Percentiles rank a stretch among this genome's conserved stretches.
Conservation (phyloP, 345 rosid genomes). For the Citrus reticulata region DNA sequence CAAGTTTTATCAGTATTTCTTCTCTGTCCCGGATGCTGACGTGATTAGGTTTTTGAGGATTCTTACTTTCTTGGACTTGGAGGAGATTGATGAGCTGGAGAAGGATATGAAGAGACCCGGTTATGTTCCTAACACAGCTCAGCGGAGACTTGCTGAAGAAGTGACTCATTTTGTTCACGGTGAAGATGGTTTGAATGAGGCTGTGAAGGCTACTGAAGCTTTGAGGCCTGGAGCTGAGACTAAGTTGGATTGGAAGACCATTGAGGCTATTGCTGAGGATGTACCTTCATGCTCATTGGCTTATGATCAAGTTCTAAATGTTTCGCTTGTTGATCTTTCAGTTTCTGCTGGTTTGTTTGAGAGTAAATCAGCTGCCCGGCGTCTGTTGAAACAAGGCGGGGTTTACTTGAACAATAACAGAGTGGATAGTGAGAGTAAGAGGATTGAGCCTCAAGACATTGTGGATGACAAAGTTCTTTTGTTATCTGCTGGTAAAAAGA, state of each 20-base stretch:
- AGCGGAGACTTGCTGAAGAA: conserved; percentile 83
- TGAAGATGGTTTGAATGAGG: conserved; percentile 83
- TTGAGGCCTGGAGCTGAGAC: conserved; percentile 91
- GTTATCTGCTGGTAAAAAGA: conserved; percentile 93
- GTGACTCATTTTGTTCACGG: conserved; percentile 92
- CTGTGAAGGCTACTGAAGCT: conserved; percentile 87
- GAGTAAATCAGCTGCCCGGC: conserved; percentile 80
- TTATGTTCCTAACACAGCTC: conserved; percentile 67
- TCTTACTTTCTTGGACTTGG: conserved; percentile 70
- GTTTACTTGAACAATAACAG: conserved; percentile 88
- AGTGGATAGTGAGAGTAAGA: conserved; percentile 68
- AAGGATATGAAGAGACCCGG: conserved; percentile 64
- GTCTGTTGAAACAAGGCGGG: conserved; percentile 91
- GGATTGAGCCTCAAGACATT: conserved; percentile 65
- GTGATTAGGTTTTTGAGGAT: conserved; percentile 71
- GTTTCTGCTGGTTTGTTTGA: conserved; percentile 83
- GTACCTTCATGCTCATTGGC: conserved; percentile 76
- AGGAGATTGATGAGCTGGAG: conserved; percentile 61
- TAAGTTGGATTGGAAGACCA: conserved; percentile 79
- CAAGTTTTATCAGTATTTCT: conserved; percentile 92
- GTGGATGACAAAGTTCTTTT: conserved; percentile 89
- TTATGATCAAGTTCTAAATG: conserved; percentile 48
- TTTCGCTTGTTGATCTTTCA: conserved; percentile 60
- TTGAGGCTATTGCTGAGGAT: conserved; percentile 84
- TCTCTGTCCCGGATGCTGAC: conserved; percentile 84